phyloP scores from a whole-genome alignment of 1,284 basidiomycete genomes.

The Ganoderma lingzhi region DNA sequence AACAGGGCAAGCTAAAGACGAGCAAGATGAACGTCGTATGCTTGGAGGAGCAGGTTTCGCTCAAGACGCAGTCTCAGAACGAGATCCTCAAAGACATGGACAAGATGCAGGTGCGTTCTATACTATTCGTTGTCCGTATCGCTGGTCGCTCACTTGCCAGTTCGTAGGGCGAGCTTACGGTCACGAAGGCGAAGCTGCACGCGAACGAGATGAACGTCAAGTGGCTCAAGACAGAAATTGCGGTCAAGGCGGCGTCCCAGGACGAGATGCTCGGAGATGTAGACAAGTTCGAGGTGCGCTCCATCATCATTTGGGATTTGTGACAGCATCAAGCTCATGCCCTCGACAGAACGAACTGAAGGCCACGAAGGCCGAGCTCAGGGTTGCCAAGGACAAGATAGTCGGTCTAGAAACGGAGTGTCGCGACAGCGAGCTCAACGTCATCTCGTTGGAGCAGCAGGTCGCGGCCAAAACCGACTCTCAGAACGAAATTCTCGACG shows the following conservation, averaged over 20 bases:
- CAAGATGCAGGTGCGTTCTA: neutral
- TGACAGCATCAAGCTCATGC: no score
- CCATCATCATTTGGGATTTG: no score
- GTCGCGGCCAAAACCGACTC: neutral
- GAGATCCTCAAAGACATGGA: neutral
- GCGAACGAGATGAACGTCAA: neutral
- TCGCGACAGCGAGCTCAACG: neutral
- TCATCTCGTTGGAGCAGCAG: neutral
- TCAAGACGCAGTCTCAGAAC: neutral
- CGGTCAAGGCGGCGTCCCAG: neutral
- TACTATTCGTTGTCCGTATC: neutral
- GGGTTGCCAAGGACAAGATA: neutral
- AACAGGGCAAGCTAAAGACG: neutral
- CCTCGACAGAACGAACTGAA: neutral
- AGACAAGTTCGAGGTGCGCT: neutral
- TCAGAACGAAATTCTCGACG: neutral
- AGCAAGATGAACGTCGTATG: neutral
- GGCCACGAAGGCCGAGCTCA: neutral
- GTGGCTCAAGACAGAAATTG: neutral
- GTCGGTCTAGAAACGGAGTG: neutral
- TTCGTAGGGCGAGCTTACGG: neutral
- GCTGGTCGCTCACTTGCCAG: neutral
- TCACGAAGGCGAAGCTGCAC: neutral
- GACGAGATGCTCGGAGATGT: neutral
- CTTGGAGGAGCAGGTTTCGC: neutral